A percentile compares a stretch with the other conserved stretches of the same genome.
Conservation (phyloP, 2,329 filamentous ascomycete species). For the Cladophialophora immunda region DNA sequence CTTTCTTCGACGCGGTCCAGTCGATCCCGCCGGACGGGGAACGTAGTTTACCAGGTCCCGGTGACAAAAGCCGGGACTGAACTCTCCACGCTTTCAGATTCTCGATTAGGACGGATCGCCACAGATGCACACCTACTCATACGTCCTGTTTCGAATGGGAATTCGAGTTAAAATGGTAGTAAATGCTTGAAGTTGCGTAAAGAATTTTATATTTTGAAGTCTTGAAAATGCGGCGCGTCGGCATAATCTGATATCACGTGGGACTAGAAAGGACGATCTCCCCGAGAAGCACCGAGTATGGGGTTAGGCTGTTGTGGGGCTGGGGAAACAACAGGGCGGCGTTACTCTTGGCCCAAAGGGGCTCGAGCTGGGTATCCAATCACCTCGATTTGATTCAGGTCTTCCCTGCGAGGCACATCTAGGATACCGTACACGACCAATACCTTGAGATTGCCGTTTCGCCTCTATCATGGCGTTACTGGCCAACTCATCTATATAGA, state of each 20-base stretch:
- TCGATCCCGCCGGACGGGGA: not conserved
- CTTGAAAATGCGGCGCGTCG: not conserved
- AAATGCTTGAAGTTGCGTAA: not conserved
- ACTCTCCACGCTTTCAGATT: not conserved
- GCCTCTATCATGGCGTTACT: no score
- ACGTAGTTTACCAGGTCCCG: not conserved
- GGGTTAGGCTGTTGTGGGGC: no score
- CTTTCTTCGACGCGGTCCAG: not conserved
- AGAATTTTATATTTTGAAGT: not conserved
- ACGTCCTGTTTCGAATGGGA: not conserved
- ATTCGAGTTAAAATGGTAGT: not conserved
- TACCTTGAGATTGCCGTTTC: no score
- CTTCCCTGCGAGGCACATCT: no score
- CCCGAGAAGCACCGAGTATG: no score
- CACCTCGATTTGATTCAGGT: no score
- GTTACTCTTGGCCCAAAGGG: no score
- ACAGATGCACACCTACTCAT: not conserved
- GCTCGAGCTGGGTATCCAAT: no score
- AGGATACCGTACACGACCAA: no score
- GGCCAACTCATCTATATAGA: no score
- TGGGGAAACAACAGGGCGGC: no score
- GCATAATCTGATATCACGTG: not conserved
- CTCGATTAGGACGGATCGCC: not conserved
- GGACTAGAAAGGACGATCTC: no score
- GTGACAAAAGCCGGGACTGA: not conserved